Percentiles rank a stretch among this genome's conserved stretches.
Conservation (phyloP, 2,329 filamentous ascomycete genomes). For the Stromatinia cepivora region DNA sequence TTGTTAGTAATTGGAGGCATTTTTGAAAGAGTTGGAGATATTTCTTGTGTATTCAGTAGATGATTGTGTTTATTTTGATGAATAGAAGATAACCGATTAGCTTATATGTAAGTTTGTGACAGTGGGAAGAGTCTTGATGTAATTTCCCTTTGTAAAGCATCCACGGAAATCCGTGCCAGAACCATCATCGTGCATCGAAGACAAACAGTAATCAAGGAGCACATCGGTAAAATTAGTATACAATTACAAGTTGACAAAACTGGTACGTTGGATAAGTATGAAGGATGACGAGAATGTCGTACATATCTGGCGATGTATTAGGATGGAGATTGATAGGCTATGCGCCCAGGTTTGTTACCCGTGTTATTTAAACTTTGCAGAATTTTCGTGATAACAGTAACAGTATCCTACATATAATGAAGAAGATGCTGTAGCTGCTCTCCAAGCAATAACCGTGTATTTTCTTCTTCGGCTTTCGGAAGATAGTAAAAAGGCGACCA, state of each 20-base stretch:
- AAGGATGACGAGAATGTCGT: constrained; percentile 28
- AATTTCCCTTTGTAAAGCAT: background rate
- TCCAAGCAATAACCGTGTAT: constrained; percentile 30
- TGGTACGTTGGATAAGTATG: constrained; percentile 25
- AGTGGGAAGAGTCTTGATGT: background rate
- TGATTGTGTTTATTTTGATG: background rate
- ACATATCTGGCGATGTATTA: constrained; percentile 30
- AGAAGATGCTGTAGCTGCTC: constrained; percentile 26
- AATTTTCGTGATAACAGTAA: background rate
- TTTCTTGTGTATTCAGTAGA: background rate
- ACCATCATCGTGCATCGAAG: background rate
- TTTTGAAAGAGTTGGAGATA: background rate
- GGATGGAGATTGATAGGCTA: constrained; percentile 30
- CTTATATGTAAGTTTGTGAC: background rate
- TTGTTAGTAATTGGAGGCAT: constrained; percentile 28
- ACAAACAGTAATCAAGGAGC: background rate
- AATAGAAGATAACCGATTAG: background rate
- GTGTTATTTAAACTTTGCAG: background rate
- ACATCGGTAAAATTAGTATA: background rate
- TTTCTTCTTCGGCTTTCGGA: constrained; percentile 29
- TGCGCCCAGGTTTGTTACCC: constrained; percentile 23
- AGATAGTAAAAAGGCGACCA: constrained; percentile 24
- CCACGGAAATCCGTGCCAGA: background rate
- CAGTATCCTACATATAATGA: constrained; percentile 25
- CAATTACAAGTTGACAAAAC: background rate